A percentile compares a stretch with the other conserved stretches of the same genome.
phyloP scores from a whole-genome alignment of 2,329 filamentous ascomycete genomes.

The Raffaelea arxii region DNA sequence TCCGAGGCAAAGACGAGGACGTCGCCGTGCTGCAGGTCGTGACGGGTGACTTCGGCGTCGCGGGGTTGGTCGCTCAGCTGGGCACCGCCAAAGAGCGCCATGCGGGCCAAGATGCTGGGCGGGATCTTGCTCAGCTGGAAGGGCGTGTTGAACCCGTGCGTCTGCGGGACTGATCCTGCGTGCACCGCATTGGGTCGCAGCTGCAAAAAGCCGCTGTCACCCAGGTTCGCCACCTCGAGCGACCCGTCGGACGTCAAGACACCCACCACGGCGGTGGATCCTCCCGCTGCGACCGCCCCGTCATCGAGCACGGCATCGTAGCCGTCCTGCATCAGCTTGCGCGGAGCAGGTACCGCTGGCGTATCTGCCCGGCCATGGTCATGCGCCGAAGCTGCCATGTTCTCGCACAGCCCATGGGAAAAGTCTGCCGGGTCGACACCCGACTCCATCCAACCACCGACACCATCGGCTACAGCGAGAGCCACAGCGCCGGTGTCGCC shows the following conservation, averaged over 20 bases:
- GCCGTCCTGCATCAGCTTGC: slow-evolving; percentile 67
- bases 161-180: slow-evolving; percentile 75
- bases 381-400: slow-evolving; percentile 74
- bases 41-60: slow-evolving; percentile 71
- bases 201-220: slow-evolving; percentile 88
- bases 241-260: slow-evolving; percentile 62
- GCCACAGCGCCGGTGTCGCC: slow-evolving; percentile 63
- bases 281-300: slow-evolving; percentile 64
- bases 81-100: slow-evolving; percentile 72
- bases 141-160: slow-evolving; percentile 95
- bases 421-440: slow-evolving; percentile 93
- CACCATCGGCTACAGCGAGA: slow-evolving; percentile 86
- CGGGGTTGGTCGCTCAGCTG: slow-evolving; percentile 75
- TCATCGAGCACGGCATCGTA: slow-evolving; percentile 77
- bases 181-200: slow-evolving; percentile 79
- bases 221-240: slow-evolving; percentile 85
- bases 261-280: slow-evolving; percentile 86
- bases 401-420: slow-evolving; percentile 83
- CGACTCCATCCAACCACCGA: slow-evolving; percentile 89
- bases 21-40: slow-evolving; percentile 77
- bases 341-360: slow-evolving; percentile 46
- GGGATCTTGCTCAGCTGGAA: slow-evolving; percentile 90
- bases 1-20: slow-evolving; percentile 91
- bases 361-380: slow-evolving; percentile 36
- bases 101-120: slow-evolving; percentile 65